A percentile compares a stretch with the other conserved stretches of the same genome.
Evolutionary conservation across 495 filamentous ascomycete genomes (phyloP).

Genomic region (Beverwykella pulmonaria): DNA sequence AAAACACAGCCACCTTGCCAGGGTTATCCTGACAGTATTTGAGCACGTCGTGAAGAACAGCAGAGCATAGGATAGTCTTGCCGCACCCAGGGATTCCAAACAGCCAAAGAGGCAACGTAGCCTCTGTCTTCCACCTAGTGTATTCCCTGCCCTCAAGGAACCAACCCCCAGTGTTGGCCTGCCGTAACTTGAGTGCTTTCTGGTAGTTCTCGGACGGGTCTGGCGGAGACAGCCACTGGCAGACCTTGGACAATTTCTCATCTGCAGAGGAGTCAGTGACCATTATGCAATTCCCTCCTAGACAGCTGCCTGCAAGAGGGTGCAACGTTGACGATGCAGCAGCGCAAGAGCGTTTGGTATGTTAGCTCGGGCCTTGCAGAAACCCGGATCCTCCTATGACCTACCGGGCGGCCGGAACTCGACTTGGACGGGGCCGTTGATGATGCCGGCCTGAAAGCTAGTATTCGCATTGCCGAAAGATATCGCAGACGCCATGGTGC

Average conservation of each 20-base stretch:
- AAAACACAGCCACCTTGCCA: not conserved
- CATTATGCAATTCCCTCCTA: no score
- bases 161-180: conserved; percentile 2
- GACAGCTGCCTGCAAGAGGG: conserved; percentile 12
- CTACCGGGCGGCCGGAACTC: no score
- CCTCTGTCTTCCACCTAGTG: not conserved
- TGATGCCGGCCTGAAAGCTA: no score
- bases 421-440: no score
- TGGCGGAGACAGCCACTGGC: conserved; percentile 17
- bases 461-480: no score
- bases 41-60: not conserved
- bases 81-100: conserved; percentile 7
- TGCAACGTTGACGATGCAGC: conserved; percentile 15
- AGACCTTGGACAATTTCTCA: conserved; percentile 1
- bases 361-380: no score
- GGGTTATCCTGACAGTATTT: not conserved
- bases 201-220: conserved; percentile 16
- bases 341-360: no score
- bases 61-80: conserved; percentile 8
- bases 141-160: conserved; percentile 2
- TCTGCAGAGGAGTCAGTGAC: no score
- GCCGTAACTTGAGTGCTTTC: not conserved
- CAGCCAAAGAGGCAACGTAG: not conserved
- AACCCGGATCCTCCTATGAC: no score
- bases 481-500: no score